A percentile compares a stretch with the other conserved stretches of the same genome.
Conservation (phyloP, 2,329 filamentous ascomycete genomes). For the Colletotrichum filicis region DNA sequence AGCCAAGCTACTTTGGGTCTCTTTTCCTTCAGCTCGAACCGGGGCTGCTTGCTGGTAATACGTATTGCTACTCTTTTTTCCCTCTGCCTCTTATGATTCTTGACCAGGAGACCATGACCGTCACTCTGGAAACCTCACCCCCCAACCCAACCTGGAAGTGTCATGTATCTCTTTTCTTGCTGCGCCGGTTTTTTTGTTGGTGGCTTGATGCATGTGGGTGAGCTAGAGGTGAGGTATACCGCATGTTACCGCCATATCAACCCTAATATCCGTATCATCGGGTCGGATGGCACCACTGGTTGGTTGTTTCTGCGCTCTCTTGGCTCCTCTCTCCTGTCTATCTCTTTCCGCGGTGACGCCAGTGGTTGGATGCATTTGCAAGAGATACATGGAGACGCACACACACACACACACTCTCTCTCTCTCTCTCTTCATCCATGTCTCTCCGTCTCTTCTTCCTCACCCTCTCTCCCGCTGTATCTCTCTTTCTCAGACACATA, state of each 20-base stretch:
- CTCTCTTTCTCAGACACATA: neutral
- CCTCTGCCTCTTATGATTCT: neutral
- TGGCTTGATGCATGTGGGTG: slow-evolving; percentile 31
- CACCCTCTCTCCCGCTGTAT: neutral
- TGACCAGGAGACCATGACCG: neutral
- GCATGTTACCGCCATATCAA: slow-evolving; percentile 24
- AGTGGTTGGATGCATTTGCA: slow-evolving; percentile 14
- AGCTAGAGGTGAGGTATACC: slow-evolving; percentile 14
- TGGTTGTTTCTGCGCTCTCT: neutral
- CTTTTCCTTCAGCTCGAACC: slow-evolving; percentile 1
- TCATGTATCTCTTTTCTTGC: neutral
- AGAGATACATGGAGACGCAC: slow-evolving; percentile 17
- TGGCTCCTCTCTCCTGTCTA: slow-evolving; percentile 16
- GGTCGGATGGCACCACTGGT: slow-evolving; percentile 8
- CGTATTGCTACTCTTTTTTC: too few relatives aligned
- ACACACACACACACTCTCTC: neutral
- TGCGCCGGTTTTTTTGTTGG: slow-evolving; percentile 7
- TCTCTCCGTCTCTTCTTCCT: neutral
- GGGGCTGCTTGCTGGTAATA: neutral
- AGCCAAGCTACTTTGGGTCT: neutral
- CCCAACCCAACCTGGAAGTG: neutral
- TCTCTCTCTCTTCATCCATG: neutral
- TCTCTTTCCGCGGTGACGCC: slow-evolving; percentile 19
- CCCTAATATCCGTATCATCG: slow-evolving; percentile 15
- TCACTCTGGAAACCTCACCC: neutral